phyloP scores from a whole-genome alignment of 352 stramenopile genomes.

The Elongisporangium anandrum region DNA sequence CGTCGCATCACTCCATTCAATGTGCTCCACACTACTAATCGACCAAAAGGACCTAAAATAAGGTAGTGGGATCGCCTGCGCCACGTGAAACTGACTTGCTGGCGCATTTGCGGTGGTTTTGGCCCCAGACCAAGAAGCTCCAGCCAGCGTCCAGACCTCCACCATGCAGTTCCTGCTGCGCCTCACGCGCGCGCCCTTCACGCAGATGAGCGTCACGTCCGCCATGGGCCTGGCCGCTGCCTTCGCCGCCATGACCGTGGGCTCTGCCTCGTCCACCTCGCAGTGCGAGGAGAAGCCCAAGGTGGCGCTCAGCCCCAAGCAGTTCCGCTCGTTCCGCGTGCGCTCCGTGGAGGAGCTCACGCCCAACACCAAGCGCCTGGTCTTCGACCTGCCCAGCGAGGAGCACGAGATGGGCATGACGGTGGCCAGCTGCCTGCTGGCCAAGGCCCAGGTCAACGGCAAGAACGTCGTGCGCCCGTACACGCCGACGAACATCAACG shows the following conservation, averaged over 20 bases:
- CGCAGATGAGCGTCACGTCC: constrained; percentile 26
- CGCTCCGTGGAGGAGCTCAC: constrained; percentile 61
- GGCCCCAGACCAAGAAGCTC: background rate
- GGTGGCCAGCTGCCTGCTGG: constrained; percentile 53
- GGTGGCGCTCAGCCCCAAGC: constrained; percentile 48
- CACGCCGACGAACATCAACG: constrained; percentile 85
- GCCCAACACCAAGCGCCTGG: constrained; percentile 79
- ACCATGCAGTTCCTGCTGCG: constrained; percentile 28
- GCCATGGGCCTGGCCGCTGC: constrained; percentile 32
- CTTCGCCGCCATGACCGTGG: constrained; percentile 20
- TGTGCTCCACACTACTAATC: background rate
- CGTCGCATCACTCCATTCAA: background rate
- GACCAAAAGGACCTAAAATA: background rate
- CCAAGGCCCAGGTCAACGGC: constrained; percentile 64
- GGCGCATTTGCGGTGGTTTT: background rate
- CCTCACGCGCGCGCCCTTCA: constrained; percentile 33
- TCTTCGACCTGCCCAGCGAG: constrained; percentile 49
- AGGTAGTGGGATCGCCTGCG: background rate
- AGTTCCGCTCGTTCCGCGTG: constrained; percentile 78
- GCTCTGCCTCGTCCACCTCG: constrained; percentile 12
- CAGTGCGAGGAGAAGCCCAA: constrained; percentile 24
- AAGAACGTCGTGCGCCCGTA: constrained; percentile 84
- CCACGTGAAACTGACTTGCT: background rate
- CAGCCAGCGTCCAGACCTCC: background rate
- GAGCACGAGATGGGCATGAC: constrained; percentile 65